Base-by-base conservation (phyloP, 208 protist genomes). In the Leptomonas pyrrhocoris region DNA sequence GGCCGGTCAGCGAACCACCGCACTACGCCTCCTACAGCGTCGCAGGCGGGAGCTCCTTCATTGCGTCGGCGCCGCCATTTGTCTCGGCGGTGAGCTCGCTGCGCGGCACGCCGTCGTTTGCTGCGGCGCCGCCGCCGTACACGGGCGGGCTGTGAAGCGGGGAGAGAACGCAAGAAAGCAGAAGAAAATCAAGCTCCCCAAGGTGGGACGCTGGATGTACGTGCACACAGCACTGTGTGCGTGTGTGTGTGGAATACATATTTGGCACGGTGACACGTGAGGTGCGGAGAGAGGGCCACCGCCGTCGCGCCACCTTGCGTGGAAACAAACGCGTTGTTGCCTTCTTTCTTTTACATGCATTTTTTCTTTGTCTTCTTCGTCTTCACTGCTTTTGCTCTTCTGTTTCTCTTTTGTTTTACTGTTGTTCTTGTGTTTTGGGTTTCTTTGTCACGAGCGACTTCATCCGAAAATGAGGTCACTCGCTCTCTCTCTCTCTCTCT, bases 51-150 rank as follows among this genome's bases (percentile, higher is more conserved):
- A 85, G 73, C 54, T 69, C 77, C 7, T 78, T 68, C 67, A 30
- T 78, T 27, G 28, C 58, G 25, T 65, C 68, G 5, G 21, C 75
- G 0, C 36, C 36, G 18, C 57, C 76, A 5, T 81, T 75, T 59
- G 46, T 77, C 25, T 68, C 73, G 21, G 73, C 61, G 28, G 46
- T 77, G 11, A 60, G 55, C 15, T 80, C 73, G 4, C 13, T 84
- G 60, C 79, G 79, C 4, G 74, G 79, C 16, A 81, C 81, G 18
- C 81, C 73, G 45, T 69, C 56, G 13, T 74, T 74, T 30, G 50
- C 31, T 9, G 58, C 78, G 15, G 74, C 72, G 3, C 82, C 82
- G 23, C 82, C 82, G 7, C 82, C 82, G 34, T 87, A 87, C 55
- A 45, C 42, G 45, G 55, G 56, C 19, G 72, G 55, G 19, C 27